Conservation (phyloP, 305 asterid species). For the Fraxinus velutina region DNA sequence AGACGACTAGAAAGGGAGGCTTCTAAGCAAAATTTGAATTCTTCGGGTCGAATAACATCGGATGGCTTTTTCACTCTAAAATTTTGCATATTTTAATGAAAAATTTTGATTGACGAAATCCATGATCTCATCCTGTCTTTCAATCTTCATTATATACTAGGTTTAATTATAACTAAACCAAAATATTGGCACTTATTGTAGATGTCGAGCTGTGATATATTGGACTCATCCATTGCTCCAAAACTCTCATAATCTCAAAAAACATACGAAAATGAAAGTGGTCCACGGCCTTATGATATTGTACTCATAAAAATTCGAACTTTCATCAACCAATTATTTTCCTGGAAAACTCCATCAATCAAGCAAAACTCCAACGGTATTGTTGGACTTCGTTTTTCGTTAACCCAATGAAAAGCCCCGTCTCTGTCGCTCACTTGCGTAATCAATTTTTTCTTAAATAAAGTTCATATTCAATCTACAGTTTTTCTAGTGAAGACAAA, state of each 20-base stretch:
- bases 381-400: too few species aligned
- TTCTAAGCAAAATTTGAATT: neutral
- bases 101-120: neutral
- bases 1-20: neutral
- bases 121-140: neutral
- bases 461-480: too few species aligned
- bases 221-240: slow-evolving; percentile 12
- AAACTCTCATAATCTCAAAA: slow-evolving; percentile 5
- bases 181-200: slow-evolving; percentile 23
- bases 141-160: too few species aligned
- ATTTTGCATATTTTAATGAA: neutral
- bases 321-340: too few species aligned
- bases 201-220: neutral
- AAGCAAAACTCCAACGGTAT: too few species aligned
- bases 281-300: neutral
- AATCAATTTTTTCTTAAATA: too few species aligned
- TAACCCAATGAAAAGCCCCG: too few species aligned
- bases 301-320: too few species aligned
- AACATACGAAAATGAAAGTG: neutral
- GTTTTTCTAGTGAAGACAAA: too few species aligned
- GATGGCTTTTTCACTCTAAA: neutral
- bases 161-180: too few species aligned
- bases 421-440: too few species aligned
- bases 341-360: too few species aligned
- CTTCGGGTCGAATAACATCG: neutral